phyloP scores from a whole-genome alignment of 768 basidiomycete genomes.

The Pleurotus tuber-regium region DNA sequence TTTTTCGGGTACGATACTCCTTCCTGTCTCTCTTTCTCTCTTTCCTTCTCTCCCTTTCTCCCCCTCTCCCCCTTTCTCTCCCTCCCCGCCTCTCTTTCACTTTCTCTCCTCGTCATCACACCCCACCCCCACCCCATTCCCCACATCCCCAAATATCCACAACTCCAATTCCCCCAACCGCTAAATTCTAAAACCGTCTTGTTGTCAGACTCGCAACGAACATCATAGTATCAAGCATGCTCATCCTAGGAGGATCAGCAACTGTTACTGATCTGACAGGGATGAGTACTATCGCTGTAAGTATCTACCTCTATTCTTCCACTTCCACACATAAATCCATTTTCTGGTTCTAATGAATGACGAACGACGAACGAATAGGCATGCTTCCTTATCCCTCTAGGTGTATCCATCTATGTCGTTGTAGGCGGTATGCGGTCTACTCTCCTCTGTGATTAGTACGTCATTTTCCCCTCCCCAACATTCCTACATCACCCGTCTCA shows the following conservation, averaged over 20 bases:
- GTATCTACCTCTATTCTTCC: too few relatives aligned
- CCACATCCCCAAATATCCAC: too few relatives aligned
- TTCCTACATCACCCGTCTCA: too few relatives aligned
- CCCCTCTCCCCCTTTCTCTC: too few relatives aligned
- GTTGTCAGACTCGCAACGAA: slow-evolving; percentile 87
- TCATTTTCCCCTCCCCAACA: slow-evolving; percentile 14
- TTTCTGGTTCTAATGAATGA: too few relatives aligned
- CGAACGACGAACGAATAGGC: too few relatives aligned
- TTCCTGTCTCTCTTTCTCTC: slow-evolving; percentile 12
- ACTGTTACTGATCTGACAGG: slow-evolving; percentile 88
- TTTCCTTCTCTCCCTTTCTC: neutral
- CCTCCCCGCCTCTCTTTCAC: too few relatives aligned
- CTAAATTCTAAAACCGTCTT: too few relatives aligned
- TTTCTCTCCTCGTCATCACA: too few relatives aligned
- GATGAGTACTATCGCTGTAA: slow-evolving; percentile 80
- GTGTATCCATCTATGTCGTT: slow-evolving; percentile 86
- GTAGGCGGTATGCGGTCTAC: slow-evolving; percentile 88
- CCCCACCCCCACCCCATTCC: too few relatives aligned
- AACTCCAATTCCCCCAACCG: too few relatives aligned
- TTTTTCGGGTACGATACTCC: slow-evolving; percentile 67
- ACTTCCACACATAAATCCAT: too few relatives aligned
- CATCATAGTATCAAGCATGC: slow-evolving; percentile 87
- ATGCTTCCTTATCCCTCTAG: slow-evolving; percentile 86
- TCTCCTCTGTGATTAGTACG: slow-evolving; percentile 82
- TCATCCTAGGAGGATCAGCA: slow-evolving; percentile 78